Percentiles rank a stretch among this genome's conserved stretches.
phyloP scores from a whole-genome alignment of 2,329 filamentous ascomycete species.

The Cercospora zeae-maydis region DNA sequence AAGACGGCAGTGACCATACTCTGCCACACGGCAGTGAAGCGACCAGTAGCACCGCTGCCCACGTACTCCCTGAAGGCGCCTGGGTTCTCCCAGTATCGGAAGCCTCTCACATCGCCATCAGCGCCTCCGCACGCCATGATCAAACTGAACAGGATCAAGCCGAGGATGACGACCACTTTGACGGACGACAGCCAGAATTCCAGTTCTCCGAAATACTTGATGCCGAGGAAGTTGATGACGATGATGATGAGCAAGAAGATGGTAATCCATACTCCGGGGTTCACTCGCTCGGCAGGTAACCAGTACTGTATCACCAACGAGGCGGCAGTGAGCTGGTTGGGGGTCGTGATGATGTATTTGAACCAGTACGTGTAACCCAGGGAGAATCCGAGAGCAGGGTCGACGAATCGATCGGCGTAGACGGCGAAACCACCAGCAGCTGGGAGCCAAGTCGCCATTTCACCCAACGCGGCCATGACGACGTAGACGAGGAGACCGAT shows the following conservation, averaged over 20 bases:
- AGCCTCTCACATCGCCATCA: constrained; percentile 38
- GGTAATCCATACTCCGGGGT: constrained; percentile 61
- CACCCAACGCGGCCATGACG: constrained; percentile 76
- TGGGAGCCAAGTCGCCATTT: constrained; percentile 82
- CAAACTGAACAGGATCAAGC: constrained; percentile 44
- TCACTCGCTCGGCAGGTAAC: constrained; percentile 49
- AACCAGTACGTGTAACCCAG: constrained; percentile 56
- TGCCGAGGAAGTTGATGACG: constrained; percentile 52
- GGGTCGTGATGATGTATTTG: constrained; percentile 80
- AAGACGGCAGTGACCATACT: constrained; percentile 71
- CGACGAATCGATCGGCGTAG: constrained; percentile 74
- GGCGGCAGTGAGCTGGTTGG: constrained; percentile 79
- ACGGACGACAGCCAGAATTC: constrained; percentile 50
- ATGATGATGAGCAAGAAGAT: constrained; percentile 47
- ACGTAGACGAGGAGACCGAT: constrained; percentile 71
- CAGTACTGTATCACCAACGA: constrained; percentile 77
- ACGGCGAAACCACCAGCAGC: constrained; percentile 75
- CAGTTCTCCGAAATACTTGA: constrained; percentile 56
- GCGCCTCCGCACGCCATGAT: constrained; percentile 32
- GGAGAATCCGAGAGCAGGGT: constrained; percentile 76
- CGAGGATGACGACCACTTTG: constrained; percentile 47
- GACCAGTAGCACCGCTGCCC: constrained; percentile 35
- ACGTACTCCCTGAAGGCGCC: constrained; percentile 46
- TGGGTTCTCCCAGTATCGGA: constrained; percentile 44
- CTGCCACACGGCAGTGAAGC: constrained; percentile 45